Conservation (phyloP, 441 rosid genomes). For the Syzygium syzygioides region DNA sequence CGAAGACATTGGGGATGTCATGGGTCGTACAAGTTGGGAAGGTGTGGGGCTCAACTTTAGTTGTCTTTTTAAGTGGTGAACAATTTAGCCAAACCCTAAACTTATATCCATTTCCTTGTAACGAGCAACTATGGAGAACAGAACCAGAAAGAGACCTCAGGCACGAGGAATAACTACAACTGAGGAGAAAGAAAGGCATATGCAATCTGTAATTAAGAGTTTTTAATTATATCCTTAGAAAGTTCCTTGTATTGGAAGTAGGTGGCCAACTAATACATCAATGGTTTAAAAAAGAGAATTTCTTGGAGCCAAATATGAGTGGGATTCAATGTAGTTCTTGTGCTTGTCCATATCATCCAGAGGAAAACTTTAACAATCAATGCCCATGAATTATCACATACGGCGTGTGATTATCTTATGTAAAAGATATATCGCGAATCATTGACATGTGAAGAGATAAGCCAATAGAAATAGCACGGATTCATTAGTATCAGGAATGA, state of each 20-base stretch:
- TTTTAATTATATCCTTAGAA: background rate
- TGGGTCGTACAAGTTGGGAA: background rate
- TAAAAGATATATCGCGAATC: background rate
- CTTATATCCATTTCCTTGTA: background rate
- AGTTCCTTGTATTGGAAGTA: background rate
- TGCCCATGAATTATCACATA: background rate
- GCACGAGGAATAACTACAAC: background rate
- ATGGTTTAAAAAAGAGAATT: background rate
- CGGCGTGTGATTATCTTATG: background rate
- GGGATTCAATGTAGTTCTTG: slow-evolving; percentile 1
- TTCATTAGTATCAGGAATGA: background rate
- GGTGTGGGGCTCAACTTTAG: background rate
- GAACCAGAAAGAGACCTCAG: background rate
- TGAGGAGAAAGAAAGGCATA: background rate
- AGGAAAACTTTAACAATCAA: background rate
- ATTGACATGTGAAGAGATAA: background rate
- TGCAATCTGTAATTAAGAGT: background rate
- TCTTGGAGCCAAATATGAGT: background rate
- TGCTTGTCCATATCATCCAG: slow-evolving; percentile 18
- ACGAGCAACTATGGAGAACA: background rate
- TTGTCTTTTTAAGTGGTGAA: background rate
- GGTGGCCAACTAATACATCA: background rate
- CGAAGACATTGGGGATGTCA: background rate
- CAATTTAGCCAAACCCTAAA: background rate
- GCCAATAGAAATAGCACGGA: background rate